Evolutionary conservation across 352 stramenopile genomes (phyloP), one percentile per base, ranked within the genome.

Genomic region (Phytopythium aichiense): DNA sequence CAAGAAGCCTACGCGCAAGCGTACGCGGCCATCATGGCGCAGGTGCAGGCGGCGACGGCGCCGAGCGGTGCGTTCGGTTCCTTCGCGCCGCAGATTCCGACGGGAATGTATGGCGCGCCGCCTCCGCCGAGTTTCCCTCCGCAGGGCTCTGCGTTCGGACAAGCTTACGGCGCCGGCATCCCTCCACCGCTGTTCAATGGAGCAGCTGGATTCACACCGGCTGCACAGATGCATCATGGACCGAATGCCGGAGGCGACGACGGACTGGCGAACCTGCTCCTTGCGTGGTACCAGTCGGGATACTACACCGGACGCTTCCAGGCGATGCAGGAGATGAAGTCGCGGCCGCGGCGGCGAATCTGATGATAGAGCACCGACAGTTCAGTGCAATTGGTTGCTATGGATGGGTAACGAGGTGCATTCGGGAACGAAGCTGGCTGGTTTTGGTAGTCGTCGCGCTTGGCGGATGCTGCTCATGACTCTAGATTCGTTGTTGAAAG

Each of bases 281-380:
- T 94, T 56, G 73, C 86, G n/a, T 94, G 86, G 84, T 94, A 92
- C 69, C 84, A 92, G 59, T 92, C 81, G 20, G 86, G 83, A 54
- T 94, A 92, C 65, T 91, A 89, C 58, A 91, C 83, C 2, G 84
- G 84, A 7, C 74, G 84, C 48, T 92, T 86, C 62, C 80, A 91
- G 71, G 81, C 81, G 5, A 84, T 89, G 53, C 83, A 91, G 60
- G 83, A 92, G 63, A 91, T 89, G 77, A 84, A 77, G 40, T 54
- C 67, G 50, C 72, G 58, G 48, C 50, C 66, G 7, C 61, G 28
- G 23, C 72, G 55, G 54, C 77, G 76, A 57, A 37, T 13, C 0
- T 11, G 20, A 23, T 48, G 42, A 7, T 23, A 22, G 42, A 11
- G 7, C 12, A 22, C 42, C 22, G 42, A 25, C 15, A 25, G 42